Percentiles rank a stretch among this genome's conserved stretches.
Conservation (phyloP, 805 yeast species). For the Sugiyamaella mastotermitis region DNA sequence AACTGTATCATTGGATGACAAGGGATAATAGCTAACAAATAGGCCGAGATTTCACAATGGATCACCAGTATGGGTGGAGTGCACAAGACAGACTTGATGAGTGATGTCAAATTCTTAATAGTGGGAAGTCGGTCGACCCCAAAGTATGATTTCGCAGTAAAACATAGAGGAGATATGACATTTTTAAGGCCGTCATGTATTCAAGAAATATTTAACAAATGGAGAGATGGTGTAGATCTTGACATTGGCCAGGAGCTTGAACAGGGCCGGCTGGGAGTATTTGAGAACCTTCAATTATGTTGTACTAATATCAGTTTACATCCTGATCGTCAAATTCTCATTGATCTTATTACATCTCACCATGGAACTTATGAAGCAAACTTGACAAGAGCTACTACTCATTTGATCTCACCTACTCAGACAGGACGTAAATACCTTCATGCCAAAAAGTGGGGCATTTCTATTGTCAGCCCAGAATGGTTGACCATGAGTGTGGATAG, state of each 20-base stretch:
- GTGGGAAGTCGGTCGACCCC: constrained; percentile 49
- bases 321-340: constrained; percentile 22
- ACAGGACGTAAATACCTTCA: constrained; percentile 25
- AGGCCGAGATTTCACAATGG: constrained; percentile 30
- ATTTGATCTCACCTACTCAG: constrained; percentile 21
- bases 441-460: constrained; percentile 36
- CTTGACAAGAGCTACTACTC: constrained; percentile 24
- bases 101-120: constrained; percentile 45
- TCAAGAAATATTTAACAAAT: constrained; percentile 38
- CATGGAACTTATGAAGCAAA: constrained; percentile 31
- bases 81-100: constrained; percentile 42
- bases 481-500: constrained; percentile 35
- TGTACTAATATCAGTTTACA: constrained; percentile 32
- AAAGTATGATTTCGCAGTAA: constrained; percentile 48
- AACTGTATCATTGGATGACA: neutral
- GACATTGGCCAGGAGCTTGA: constrained; percentile 23
- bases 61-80: constrained; percentile 43
- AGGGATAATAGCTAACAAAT: neutral
- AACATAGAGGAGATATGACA: constrained; percentile 42
- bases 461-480: constrained; percentile 42
- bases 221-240: constrained; percentile 48
- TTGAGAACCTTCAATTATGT: constrained; percentile 32
- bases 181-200: constrained; percentile 48
- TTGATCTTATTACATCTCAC: constrained; percentile 23
- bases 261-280: constrained; percentile 21